Base-by-base conservation (phyloP, 331 rosid genomes). In the Acacia pycnantha region DNA sequence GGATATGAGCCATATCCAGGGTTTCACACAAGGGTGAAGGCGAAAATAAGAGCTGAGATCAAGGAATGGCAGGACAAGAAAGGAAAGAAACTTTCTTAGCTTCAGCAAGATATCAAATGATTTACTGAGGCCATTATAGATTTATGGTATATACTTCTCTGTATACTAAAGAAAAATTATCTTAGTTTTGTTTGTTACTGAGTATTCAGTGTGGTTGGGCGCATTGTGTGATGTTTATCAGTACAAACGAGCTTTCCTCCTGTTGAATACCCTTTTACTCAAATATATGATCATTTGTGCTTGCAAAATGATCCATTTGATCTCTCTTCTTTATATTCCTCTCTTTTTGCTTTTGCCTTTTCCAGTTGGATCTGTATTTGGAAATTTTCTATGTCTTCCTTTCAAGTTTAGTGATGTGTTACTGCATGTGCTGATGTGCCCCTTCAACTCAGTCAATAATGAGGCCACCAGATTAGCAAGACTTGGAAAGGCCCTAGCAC, bases 1-100 rank as follows among this genome's bases (percentile, higher is more conserved):
- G 82, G 78, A 72, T 91, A 91, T 6, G 93, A 91, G 79, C 93
- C 96, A 1, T 91, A 91, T 76, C 83, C 85, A 0, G 96, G 91
- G 50, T 91, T 89, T 77, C 89, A 73, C n/a, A 26, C 80, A 15
- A 86, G 64, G 65, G 93, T 91, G 70, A 62, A 78, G 59, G 79
- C 89, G 50, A 89, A 70, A 87, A 51, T 91, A 24, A 85, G 81
- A 4, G 58, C 87, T 7, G 78, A 88, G 0, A 73, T 78, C 77
- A 77, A 84, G 54, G 88, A 83, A 43, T 89, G 92, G 91, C 53
- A 77, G 44, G 91, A 82, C 44, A 86, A 83, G 90, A 91, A 86
- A 65, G 80, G 62, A 43, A 88, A 88, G 84, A 88, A 89, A 62
- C 79, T 70, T 70, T 74, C 89, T 16, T 91, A 85, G 77, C 44